Percentiles rank a stretch among this genome's conserved stretches.
Evolutionary conservation across 495 filamentous ascomycete genomes (phyloP).

Genomic region (Neurospora tetraspora): DNA sequence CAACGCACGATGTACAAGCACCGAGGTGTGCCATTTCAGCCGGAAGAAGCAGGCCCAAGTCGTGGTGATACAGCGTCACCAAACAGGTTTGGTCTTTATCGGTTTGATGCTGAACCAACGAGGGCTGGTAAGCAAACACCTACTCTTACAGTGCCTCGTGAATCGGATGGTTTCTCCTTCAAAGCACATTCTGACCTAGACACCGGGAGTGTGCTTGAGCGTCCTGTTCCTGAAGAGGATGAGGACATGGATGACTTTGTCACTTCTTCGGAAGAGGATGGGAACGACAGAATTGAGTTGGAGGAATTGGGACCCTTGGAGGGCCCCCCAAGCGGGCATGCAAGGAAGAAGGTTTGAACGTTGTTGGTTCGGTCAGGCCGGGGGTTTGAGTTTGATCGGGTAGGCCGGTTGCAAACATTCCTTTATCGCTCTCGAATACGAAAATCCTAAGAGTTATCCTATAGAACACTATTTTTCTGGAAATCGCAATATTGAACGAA

Average conservation of each 20-base stretch:
- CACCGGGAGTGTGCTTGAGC: neutral
- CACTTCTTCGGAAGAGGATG: constrained; percentile 8
- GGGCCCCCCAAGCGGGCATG: neutral
- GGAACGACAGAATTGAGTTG: neutral
- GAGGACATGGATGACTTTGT: constrained; percentile 13
- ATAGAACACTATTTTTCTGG: neutral
- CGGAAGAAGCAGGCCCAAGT: neutral
- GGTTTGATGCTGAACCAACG: neutral
- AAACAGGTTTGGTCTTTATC: neutral
- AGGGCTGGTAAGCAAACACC: neutral
- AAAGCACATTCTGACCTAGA: neutral
- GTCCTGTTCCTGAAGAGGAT: constrained; percentile 2
- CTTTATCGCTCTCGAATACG: neutral
- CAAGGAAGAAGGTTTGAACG: neutral
- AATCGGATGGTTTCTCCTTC: neutral
- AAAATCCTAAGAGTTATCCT: neutral
- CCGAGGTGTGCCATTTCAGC: neutral
- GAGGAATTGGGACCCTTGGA: neutral
- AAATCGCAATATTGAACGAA: neutral
- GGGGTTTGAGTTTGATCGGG: neutral
- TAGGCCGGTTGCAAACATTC: neutral
- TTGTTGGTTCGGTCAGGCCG: neutral
- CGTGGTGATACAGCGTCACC: neutral
- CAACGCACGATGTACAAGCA: neutral
- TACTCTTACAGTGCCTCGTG: neutral